These are phyloP conservation scores for Fragaria vesca DNA, from an alignment of 306 rosid species.

Conservation along the genomic window DNA sequence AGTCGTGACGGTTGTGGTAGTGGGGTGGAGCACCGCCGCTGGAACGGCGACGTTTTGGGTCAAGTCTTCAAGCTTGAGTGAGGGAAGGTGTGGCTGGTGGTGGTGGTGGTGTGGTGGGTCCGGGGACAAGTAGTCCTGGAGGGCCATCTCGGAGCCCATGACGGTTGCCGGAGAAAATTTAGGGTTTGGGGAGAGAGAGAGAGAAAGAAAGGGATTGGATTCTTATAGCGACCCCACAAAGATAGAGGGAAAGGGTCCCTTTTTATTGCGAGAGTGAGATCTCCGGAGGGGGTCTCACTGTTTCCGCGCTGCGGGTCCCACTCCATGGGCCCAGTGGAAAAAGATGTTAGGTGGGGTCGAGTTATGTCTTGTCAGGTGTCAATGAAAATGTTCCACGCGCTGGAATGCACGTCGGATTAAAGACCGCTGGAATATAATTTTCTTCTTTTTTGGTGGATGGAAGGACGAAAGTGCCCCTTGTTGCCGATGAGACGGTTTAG, in stretches of 20 bases:
- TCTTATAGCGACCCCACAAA: conserved; percentile 54
- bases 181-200: conserved; percentile 41
- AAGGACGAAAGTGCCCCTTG: background rate
- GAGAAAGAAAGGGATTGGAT: conserved; percentile 19
- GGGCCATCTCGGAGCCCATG: conserved; percentile 51
- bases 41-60: conserved; percentile 16
- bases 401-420: background rate
- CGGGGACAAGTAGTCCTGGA: conserved; percentile 36
- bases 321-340: background rate
- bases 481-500: background rate
- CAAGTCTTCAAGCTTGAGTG: conserved; percentile 22
- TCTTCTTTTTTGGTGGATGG: background rate
- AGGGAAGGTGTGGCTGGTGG: background rate
- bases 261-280: background rate
- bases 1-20: conserved; percentile 4
- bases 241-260: background rate
- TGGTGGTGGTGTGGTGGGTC: conserved; percentile 15
- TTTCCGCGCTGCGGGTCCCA: background rate
- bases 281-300: conserved; percentile 24
- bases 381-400: background rate
- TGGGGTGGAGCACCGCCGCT: background rate
- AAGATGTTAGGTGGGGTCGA: background rate
- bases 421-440: background rate
- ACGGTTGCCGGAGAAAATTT: conserved; percentile 26
- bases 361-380: background rate